Percentiles rank a stretch among this genome's conserved stretches.
phyloP scores from a whole-genome alignment of 139 green algal species.

The Nannochloris sp. region DNA sequence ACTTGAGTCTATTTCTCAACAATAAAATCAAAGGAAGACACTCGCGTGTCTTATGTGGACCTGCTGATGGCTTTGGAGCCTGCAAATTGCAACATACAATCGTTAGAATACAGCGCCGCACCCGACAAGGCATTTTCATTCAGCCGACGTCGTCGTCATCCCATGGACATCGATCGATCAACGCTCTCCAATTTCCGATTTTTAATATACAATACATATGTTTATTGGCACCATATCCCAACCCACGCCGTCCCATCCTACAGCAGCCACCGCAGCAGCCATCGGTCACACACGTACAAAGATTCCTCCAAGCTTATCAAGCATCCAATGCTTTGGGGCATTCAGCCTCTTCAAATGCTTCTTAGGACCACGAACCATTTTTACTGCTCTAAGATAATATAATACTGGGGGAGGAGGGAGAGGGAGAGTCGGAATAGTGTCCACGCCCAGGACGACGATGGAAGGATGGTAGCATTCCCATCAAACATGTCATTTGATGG shows the following conservation, averaged over 20 bases:
- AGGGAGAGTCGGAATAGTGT: no score
- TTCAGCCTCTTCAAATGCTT: slow-evolving; percentile 95
- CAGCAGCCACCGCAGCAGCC: slow-evolving; percentile 8
- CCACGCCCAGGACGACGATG: no score
- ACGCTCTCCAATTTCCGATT: background rate
- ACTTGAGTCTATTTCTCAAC: slow-evolving; percentile 98
- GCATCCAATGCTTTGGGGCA: slow-evolving; percentile 97
- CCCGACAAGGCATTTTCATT: background rate
- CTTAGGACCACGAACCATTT: slow-evolving; percentile 76
- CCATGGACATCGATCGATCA: background rate
- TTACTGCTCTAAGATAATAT: slow-evolving; percentile 3
- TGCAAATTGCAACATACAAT: slow-evolving; percentile 28
- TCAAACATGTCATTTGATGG: no score
- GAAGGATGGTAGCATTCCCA: no score
- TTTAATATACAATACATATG: background rate
- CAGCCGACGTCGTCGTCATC: background rate
- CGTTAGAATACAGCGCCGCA: background rate
- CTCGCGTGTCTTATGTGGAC: slow-evolving; percentile 96
- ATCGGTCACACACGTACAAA: slow-evolving; percentile 71
- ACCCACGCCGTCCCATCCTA: background rate
- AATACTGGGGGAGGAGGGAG: background rate
- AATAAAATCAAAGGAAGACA: slow-evolving; percentile 95
- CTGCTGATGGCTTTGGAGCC: slow-evolving; percentile 93
- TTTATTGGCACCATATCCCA: background rate
- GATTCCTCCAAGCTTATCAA: slow-evolving; percentile 98